Evolutionary conservation across 2,329 filamentous ascomycete species (phyloP).

Genomic region (Didymella sp.): DNA sequence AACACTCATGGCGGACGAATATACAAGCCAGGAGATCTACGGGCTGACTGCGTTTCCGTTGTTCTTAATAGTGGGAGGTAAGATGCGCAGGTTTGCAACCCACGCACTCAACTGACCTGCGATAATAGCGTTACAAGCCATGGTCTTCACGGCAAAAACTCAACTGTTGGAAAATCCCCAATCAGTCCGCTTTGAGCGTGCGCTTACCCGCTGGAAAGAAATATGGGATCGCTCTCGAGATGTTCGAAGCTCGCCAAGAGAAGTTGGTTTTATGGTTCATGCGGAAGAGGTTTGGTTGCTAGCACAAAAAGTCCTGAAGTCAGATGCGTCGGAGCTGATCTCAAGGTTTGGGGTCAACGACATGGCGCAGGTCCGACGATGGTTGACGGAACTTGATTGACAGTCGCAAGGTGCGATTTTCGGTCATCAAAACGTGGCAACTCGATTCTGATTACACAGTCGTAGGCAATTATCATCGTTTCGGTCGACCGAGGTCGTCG

Average conservation of each 20-base stretch:
- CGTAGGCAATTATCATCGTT: background rate
- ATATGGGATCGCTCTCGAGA: background rate
- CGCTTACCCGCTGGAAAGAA: conserved; percentile 11
- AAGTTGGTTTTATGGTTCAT: background rate
- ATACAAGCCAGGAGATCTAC: background rate
- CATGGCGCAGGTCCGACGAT: background rate
- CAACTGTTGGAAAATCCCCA: background rate
- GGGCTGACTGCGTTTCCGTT: background rate
- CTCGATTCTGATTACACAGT: fast-evolving
- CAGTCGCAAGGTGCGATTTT: background rate
- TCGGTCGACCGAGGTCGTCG: background rate
- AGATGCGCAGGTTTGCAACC: background rate
- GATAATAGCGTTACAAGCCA: background rate
- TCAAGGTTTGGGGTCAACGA: background rate
- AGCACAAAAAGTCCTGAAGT: background rate
- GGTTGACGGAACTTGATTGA: conserved; percentile 5
- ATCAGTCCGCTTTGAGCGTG: background rate
- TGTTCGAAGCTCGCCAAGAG: conserved; percentile 49
- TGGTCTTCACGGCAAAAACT: conserved; percentile 1
- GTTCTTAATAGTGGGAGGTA: conserved; percentile 2
- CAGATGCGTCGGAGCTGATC: background rate
- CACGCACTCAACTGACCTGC: background rate
- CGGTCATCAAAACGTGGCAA: background rate
- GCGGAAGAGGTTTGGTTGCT: conserved; percentile 5
- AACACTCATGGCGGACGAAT: background rate